phyloP scores from a whole-genome alignment of 495 filamentous ascomycete genomes.

The Penicillium daleae region DNA sequence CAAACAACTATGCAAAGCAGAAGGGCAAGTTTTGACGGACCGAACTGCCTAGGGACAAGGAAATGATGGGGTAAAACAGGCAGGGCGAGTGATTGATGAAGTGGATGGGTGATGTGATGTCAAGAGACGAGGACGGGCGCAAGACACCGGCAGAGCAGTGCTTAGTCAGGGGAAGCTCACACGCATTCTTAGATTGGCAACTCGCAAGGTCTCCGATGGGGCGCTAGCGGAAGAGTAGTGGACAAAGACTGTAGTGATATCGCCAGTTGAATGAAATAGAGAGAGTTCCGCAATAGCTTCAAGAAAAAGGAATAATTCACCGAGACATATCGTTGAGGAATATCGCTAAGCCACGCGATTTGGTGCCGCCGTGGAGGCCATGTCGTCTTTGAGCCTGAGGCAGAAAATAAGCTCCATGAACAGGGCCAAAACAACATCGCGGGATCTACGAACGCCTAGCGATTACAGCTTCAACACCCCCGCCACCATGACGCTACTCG shows the following conservation, averaged over 20 bases:
- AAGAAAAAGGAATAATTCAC: not conserved
- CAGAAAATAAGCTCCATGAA: conserved; percentile 13
- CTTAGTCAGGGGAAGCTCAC: conserved; percentile 51
- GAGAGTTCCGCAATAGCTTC: not conserved
- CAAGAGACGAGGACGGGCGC: conserved; percentile 48
- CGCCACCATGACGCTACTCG: conserved; percentile 71
- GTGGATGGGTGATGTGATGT: conserved; percentile 54
- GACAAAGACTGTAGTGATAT: not conserved
- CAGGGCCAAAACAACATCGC: conserved; percentile 9
- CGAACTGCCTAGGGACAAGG: conserved; percentile 21
- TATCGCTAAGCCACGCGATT: not conserved
- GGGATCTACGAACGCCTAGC: not conserved
- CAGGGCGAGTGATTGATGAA: conserved; percentile 39
- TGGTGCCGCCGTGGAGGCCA: conserved; percentile 4
- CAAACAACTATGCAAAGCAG: conserved; percentile 23
- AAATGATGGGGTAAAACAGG: conserved; percentile 30
- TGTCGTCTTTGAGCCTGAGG: conserved; percentile 31
- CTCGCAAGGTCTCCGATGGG: conserved; percentile 5
- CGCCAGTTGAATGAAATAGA: not conserved
- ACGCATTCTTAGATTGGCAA: conserved; percentile 1
- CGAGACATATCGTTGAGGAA: not conserved
- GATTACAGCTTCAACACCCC: conserved; percentile 2
- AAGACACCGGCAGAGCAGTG: conserved; percentile 40
- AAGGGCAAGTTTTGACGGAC: conserved; percentile 25
- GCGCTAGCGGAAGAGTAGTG: not conserved